Conservation (phyloP, 2,329 filamentous ascomycete species). For the Calonectria pauciramosa region DNA sequence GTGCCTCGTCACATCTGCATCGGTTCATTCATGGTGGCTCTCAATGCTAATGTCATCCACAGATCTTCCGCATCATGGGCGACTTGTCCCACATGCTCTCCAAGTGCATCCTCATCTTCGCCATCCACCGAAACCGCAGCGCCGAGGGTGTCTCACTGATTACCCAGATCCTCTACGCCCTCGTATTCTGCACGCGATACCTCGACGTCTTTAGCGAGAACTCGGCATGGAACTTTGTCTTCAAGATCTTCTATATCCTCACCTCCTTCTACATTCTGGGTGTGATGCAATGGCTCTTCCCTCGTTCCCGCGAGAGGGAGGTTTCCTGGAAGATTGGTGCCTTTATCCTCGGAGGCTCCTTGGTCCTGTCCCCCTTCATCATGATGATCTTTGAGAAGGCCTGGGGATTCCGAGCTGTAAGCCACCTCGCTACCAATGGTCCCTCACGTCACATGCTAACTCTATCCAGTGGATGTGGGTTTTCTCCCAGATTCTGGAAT, state of each 20-base stretch:
- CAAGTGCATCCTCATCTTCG: constrained; percentile 91
- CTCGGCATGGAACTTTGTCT: constrained; percentile 78
- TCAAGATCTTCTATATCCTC: constrained; percentile 91
- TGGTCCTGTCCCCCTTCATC: constrained; percentile 79
- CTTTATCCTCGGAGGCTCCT: constrained; percentile 74
- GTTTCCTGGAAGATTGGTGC: constrained; percentile 93
- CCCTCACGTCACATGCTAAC: constrained; percentile 20
- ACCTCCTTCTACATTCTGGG: constrained; percentile 89
- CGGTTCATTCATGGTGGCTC: background rate
- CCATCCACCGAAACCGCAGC: constrained; percentile 89
- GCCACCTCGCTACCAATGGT: constrained; percentile 36
- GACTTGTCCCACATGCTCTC: constrained; percentile 88
- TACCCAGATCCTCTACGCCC: constrained; percentile 87
- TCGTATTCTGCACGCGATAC: constrained; percentile 90
- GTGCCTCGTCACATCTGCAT: background rate
- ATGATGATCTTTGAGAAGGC: constrained; percentile 74
- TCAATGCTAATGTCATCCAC: constrained; percentile 24
- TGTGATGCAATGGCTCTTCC: constrained; percentile 88
- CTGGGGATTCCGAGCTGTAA: constrained; percentile 67
- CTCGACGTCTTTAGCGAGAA: constrained; percentile 79
- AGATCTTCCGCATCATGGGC: constrained; percentile 82
- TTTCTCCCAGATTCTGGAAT: constrained; percentile 93
- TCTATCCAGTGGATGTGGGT: constrained; percentile 80
- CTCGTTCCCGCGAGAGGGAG: constrained; percentile 90
- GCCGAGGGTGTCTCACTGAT: constrained; percentile 94